phyloP scores from a whole-genome alignment of 345 rosid species.

The Corchorus olitorius region DNA sequence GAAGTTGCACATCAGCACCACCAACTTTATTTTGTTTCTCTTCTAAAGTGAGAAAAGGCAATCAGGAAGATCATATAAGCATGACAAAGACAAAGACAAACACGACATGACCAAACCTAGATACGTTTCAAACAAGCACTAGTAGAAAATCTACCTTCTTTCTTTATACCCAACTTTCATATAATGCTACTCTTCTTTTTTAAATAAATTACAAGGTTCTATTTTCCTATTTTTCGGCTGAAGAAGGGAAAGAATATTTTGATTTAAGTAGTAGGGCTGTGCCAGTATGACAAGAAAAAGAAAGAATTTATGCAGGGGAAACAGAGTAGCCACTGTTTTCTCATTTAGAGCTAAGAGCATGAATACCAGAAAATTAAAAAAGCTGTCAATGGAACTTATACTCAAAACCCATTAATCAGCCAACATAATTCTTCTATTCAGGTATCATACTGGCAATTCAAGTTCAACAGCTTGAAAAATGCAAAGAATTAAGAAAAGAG shows the following conservation, averaged over 20 bases:
- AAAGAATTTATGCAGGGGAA: background rate
- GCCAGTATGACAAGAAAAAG: background rate
- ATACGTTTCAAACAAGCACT: background rate
- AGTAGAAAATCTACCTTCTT: background rate
- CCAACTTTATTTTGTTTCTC: background rate
- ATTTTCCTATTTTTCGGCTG: slow-evolving; percentile 11
- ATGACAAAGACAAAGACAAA: slow-evolving; percentile 18
- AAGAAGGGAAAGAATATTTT: background rate
- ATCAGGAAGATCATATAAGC: slow-evolving; percentile 9
- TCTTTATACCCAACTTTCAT: background rate
- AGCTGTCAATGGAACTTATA: background rate
- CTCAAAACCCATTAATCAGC: background rate
- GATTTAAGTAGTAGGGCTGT: background rate
- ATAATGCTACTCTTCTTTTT: background rate
- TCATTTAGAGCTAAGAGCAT: background rate
- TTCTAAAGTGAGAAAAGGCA: background rate
- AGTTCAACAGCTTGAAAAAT: background rate
- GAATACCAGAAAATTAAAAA: background rate
- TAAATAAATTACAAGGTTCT: background rate
- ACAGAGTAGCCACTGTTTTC: background rate
- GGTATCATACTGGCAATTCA: background rate
- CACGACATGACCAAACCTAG: slow-evolving; percentile 9
- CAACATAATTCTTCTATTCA: background rate
- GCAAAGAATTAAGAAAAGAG: background rate
- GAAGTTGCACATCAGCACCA: slow-evolving; percentile 18